These are phyloP conservation scores for Pythium oligandrum DNA, from an alignment of 352 stramenopile genomes.

Conservation along the genomic window DNA sequence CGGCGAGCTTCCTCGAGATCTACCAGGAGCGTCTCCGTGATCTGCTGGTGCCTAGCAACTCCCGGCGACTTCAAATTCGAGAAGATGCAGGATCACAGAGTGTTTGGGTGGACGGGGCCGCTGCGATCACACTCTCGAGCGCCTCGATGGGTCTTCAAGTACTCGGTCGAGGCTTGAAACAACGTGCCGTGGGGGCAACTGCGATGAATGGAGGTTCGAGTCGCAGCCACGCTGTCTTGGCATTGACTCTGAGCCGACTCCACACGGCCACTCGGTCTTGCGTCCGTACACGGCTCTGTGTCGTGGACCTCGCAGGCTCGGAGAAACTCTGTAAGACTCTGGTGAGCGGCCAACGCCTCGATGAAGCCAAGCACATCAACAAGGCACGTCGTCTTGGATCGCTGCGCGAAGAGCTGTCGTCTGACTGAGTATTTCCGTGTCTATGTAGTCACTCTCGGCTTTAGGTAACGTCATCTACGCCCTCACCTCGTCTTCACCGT, in stretches of 20 bases:
- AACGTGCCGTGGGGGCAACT: conserved; percentile 40
- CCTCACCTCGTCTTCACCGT: conserved; percentile 25
- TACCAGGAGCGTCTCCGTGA: conserved; percentile 66
- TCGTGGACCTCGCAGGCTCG: conserved; percentile 71
- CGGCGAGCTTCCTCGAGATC: conserved; percentile 59
- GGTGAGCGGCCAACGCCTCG: conserved; percentile 42
- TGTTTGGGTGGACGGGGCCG: conserved; percentile 46
- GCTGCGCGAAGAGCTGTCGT: too few species aligned
- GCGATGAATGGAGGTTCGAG: conserved; percentile 60
- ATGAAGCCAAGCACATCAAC: conserved; percentile 79
- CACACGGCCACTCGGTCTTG: conserved; percentile 11
- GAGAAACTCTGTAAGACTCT: conserved; percentile 55
- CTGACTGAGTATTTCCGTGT: background rate
- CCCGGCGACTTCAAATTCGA: conserved; percentile 27
- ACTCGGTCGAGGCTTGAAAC: conserved; percentile 28
- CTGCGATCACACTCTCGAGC: conserved; percentile 34
- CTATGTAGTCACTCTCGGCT: conserved; percentile 53
- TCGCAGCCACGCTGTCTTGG: conserved; percentile 70
- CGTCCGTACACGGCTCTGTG: conserved; percentile 27
- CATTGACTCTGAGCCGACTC: conserved; percentile 32
- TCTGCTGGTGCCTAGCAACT: conserved; percentile 28
- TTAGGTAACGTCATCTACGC: conserved; percentile 71
- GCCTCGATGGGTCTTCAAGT: conserved; percentile 25
- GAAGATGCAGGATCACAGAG: conserved; percentile 25
- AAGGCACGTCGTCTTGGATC: conserved; percentile 19